These are phyloP conservation scores for Clarireedia homoeocarpa DNA, from an alignment of 2,329 filamentous ascomycete species.

Conservation along the genomic window DNA sequence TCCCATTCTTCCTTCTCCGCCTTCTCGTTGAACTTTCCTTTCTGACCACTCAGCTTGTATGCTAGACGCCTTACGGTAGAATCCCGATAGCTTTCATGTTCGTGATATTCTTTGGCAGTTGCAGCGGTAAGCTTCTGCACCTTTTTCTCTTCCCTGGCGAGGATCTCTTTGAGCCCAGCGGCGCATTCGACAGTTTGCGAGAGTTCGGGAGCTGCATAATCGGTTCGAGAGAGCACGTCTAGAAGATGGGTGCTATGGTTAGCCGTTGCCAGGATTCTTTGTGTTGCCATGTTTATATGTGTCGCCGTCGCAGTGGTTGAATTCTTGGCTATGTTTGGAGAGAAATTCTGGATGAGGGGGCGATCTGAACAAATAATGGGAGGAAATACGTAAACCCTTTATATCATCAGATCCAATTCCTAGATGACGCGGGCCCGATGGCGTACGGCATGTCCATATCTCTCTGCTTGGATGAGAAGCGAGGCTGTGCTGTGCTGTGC, in stretches of 20 bases:
- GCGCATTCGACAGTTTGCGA: slow-evolving; percentile 39
- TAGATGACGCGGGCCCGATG: too few relatives aligned
- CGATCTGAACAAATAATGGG: too few relatives aligned
- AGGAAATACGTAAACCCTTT: too few relatives aligned
- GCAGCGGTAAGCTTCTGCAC: slow-evolving; percentile 24
- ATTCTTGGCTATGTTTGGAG: not conserved
- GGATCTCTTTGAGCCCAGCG: slow-evolving; percentile 36
- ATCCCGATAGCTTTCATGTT: slow-evolving; percentile 45
- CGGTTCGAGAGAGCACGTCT: slow-evolving; percentile 38
- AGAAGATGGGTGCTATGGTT: slow-evolving; percentile 31
- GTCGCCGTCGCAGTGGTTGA: not conserved
- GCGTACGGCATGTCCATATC: too few relatives aligned
- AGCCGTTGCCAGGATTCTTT: slow-evolving; percentile 5
- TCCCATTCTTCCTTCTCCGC: slow-evolving; percentile 46
- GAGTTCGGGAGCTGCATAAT: slow-evolving; percentile 39
- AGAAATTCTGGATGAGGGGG: too few relatives aligned
- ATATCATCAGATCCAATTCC: too few relatives aligned
- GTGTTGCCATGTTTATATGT: not conserved
- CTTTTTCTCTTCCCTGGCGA: slow-evolving; percentile 30
- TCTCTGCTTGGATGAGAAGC: too few relatives aligned
- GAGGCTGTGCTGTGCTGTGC: too few relatives aligned
- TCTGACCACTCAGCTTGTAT: slow-evolving; percentile 41
- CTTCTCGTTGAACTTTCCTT: slow-evolving; percentile 37
- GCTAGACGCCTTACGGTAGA: slow-evolving; percentile 43
- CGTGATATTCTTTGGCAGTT: slow-evolving; percentile 36